Conservation (phyloP, 805 yeast genomes). For the Millerago galiae region DNA sequence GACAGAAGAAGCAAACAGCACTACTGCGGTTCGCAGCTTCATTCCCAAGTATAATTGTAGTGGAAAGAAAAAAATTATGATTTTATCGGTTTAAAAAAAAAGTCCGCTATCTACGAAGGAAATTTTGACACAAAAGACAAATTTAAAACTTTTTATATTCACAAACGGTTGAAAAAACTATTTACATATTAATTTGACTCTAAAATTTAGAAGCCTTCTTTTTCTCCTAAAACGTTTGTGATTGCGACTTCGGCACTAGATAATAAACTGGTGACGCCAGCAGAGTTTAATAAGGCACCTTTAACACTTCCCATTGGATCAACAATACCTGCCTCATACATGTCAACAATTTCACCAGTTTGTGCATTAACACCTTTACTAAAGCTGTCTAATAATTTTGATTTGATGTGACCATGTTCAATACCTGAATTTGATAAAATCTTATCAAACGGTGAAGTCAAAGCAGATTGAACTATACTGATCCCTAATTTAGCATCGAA, state of each 20-base stretch:
- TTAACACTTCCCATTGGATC: slow-evolving; percentile 98
- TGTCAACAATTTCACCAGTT: slow-evolving; percentile 89
- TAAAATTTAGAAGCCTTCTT: slow-evolving; percentile 16
- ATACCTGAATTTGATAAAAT: slow-evolving; percentile 96
- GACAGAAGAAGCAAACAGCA: too few species aligned
- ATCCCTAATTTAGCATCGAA: slow-evolving; percentile 97
- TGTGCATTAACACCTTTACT: slow-evolving; percentile 88
- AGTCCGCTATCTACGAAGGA: slow-evolving; percentile 3
- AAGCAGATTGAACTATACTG: slow-evolving; percentile 85
- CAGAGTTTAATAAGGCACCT: slow-evolving; percentile 91
- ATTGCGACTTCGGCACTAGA: slow-evolving; percentile 99
- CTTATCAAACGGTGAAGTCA: slow-evolving; percentile 91
- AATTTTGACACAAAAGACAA: too few species aligned
- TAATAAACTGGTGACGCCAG: slow-evolving; percentile 94
- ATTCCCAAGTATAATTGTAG: neutral
- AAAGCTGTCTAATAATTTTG: slow-evolving; percentile 57
- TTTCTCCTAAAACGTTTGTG: slow-evolving; percentile 65
- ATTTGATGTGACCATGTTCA: slow-evolving; percentile 83
- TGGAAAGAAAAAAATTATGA: neutral
- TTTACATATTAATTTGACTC: too few species aligned
- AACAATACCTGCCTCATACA: slow-evolving; percentile 95
- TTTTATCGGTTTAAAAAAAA: neutral
- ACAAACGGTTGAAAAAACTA: too few species aligned
- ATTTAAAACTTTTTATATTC: too few species aligned
- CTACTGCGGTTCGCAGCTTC: neutral